These are phyloP conservation scores for Knoxia roxburghii DNA, from an alignment of 257 asterid genomes.

Conservation along the genomic window DNA sequence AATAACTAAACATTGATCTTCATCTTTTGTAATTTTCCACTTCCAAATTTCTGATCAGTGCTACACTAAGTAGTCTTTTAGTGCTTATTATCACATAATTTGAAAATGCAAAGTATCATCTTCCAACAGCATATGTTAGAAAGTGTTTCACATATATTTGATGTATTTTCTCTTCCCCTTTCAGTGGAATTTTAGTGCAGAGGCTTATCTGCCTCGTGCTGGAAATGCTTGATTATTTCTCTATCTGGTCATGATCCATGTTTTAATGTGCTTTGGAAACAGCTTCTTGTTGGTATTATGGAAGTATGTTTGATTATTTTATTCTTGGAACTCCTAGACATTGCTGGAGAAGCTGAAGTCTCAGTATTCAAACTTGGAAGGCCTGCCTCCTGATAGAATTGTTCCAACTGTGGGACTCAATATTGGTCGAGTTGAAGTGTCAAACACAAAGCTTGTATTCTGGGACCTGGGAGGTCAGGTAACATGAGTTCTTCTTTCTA, in stretches of 20 bases:
- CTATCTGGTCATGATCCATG: not conserved
- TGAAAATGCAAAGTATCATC: not conserved
- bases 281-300: not conserved
- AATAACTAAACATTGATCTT: not conserved
- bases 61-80: not conserved
- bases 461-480: slow-evolving; percentile 99
- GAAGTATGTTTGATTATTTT: not conserved
- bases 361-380: slow-evolving; percentile 74
- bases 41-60: not conserved
- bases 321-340: slow-evolving; percentile 41
- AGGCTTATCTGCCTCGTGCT: not conserved
- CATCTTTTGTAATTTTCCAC: not conserved
- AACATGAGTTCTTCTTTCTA: slow-evolving; percentile 11
- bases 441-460: slow-evolving; percentile 74
- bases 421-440: slow-evolving; percentile 79
- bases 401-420: slow-evolving; percentile 95
- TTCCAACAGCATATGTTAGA: not conserved
- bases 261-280: not conserved
- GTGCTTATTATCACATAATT: not conserved
- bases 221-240: not conserved
- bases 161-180: not conserved
- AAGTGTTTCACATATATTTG: not conserved
- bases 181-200: not conserved
- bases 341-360: slow-evolving; percentile 82
- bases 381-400: slow-evolving; percentile 88